Evolutionary conservation across 768 basidiomycete genomes (phyloP), one percentile per base, ranked within the genome.

Genomic region (Tylopilus subfusipes): DNA sequence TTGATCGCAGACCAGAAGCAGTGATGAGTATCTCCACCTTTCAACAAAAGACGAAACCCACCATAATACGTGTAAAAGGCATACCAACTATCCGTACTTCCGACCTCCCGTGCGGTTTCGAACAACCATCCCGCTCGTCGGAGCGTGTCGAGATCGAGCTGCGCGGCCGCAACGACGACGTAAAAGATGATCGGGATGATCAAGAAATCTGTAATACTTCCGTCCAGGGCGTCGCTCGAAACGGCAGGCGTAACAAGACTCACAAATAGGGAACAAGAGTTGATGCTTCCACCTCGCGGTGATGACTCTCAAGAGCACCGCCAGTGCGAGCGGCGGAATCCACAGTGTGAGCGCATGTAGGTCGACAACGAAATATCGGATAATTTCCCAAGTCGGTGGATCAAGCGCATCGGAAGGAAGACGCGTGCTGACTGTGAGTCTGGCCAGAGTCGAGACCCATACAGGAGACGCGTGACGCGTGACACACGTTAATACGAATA

Each of bases 211-310:
- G 55, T 4, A 12, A 29, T 27, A 16, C 5, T 0, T 42, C 27
- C 5, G 7, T 55, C 21, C 14, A 33, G 18, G 16, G 12, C 6
- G 11, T 5, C 5, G 21, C 18, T 34, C n/a, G 4, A 42, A 42
- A 19, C 6, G 2, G 30, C 2, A 34, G 5, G 11, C 4, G 18
- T n/a, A 1, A 6, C 8, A 12, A 44, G 33, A 75, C 90, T 63
- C 53, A 91, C 90, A 93, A 30, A 83, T 72, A 2, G 97, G 96
- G 68, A 98, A 95, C 64, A 98, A 80, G 19, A 98, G 79, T 59
- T 98, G 94, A 71, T 98, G 93, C 38, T 87, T 82, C 72, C 75
- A 91, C 55, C 78, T 80, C 49, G 83, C 78, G 2, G 93, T 98
- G 69, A 97, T 86, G 5, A 91, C 51, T 48, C 95, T 78, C 48